phyloP scores from a whole-genome alignment of 345 rosid species.

The Salix dunnii region DNA sequence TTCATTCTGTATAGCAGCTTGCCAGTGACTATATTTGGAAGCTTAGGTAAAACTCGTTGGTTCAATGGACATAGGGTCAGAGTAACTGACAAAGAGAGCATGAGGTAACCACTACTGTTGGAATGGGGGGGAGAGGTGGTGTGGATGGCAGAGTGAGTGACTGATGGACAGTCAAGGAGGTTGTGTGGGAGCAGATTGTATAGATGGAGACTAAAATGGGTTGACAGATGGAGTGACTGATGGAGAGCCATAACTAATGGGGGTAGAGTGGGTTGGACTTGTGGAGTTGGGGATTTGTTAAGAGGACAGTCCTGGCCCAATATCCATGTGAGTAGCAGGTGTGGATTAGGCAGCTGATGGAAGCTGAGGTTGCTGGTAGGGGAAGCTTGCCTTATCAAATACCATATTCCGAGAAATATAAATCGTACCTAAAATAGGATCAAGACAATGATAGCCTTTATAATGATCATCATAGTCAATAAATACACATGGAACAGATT shows the following conservation, averaged over 20 bases:
- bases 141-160: no score
- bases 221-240: background rate
- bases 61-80: background rate
- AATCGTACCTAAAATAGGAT: background rate
- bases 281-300: background rate
- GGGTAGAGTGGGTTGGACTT: no score
- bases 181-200: background rate
- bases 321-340: no score
- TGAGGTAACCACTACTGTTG: background rate
- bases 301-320: fast-evolving
- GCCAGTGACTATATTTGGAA: background rate
- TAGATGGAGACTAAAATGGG: no score
- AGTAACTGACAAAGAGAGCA: background rate
- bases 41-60: background rate
- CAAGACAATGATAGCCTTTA: background rate
- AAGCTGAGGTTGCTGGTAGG: background rate
- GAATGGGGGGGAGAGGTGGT: no score
- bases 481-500: background rate
- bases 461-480: background rate
- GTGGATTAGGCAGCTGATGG: background rate
- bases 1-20: background rate
- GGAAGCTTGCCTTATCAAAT: background rate
- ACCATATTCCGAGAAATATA: background rate
- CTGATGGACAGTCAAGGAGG: no score
- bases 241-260: background rate